phyloP scores from a whole-genome alignment of 208 protist genomes.

The Wallacemonas collosoma region DNA sequence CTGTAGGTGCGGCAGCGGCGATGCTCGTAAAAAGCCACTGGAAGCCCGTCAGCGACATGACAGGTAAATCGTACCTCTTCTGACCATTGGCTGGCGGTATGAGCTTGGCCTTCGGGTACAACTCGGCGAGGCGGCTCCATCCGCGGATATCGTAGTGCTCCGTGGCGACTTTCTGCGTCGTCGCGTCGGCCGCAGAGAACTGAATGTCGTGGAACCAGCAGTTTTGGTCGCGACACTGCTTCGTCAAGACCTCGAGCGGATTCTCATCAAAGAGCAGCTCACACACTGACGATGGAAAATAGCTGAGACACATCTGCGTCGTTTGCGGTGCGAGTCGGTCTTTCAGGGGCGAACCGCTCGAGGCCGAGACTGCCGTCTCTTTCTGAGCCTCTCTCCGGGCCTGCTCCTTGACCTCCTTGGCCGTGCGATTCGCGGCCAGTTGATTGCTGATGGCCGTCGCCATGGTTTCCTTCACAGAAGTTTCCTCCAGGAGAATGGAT shows the following conservation, averaged over 20 bases:
- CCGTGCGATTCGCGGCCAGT: slow-evolving; percentile 50
- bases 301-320: slow-evolving; percentile 33
- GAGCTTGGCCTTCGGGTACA: slow-evolving; percentile 55
- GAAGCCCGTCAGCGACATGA: slow-evolving; percentile 34
- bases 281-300: slow-evolving; percentile 36
- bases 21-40: slow-evolving; percentile 67
- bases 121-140: slow-evolving; percentile 68
- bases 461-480: slow-evolving; percentile 50
- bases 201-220: slow-evolving; percentile 75
- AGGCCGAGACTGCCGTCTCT: background rate
- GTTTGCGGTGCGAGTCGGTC: slow-evolving; percentile 42
- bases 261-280: slow-evolving; percentile 74
- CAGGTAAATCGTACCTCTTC: slow-evolving; percentile 8
- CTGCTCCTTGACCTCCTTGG: slow-evolving; percentile 9
- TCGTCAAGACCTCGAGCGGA: slow-evolving; percentile 41
- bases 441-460: slow-evolving; percentile 52
- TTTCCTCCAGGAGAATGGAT: slow-evolving; percentile 69
- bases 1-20: slow-evolving; percentile 26
- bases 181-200: slow-evolving; percentile 57
- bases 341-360: background rate
- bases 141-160: slow-evolving; percentile 44
- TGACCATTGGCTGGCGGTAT: slow-evolving; percentile 26
- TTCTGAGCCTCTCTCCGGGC: background rate
- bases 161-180: slow-evolving; percentile 39
- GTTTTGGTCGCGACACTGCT: slow-evolving; percentile 43